Percentiles rank a stretch among this genome's conserved stretches.
These are phyloP conservation scores for Parsonsia alboflavescens DNA, from an alignment of 257 asterid species.

Conservation along the genomic window DNA sequence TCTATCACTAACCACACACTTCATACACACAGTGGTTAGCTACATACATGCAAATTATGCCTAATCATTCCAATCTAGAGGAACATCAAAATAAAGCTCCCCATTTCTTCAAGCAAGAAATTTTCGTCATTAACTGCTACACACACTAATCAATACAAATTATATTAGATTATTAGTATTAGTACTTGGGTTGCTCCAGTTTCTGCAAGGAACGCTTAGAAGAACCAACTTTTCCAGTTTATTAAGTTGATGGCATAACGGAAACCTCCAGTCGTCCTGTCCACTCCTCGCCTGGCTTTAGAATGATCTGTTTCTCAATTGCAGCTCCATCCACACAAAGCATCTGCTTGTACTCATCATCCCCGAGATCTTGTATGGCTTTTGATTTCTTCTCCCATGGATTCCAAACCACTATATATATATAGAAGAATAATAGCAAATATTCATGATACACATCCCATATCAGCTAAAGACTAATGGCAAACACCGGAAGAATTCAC, in stretches of 20 bases:
- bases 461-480: background rate
- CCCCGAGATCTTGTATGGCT: constrained; percentile 58
- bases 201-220: too few species aligned
- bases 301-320: constrained; percentile 58
- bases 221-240: background rate
- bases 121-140: background rate
- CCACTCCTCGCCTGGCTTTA: constrained; percentile 87
- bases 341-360: constrained; percentile 77
- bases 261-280: constrained; percentile 60
- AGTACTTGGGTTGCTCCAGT: background rate
- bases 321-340: constrained; percentile 79
- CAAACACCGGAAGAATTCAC: background rate
- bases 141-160: background rate
- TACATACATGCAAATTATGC: background rate
- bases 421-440: background rate
- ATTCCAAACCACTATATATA: constrained; percentile 76
- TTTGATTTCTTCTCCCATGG: constrained; percentile 80
- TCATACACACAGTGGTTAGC: background rate
- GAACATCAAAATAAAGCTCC: constrained; percentile 7
- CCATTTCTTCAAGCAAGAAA: background rate
- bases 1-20: background rate
- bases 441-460: background rate
- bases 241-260: constrained; percentile 38
- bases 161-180: background rate
- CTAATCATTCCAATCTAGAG: background rate